Evolutionary conservation across 1,139 yeast species (phyloP).

Genomic region (Kodamaea derodonti): DNA sequence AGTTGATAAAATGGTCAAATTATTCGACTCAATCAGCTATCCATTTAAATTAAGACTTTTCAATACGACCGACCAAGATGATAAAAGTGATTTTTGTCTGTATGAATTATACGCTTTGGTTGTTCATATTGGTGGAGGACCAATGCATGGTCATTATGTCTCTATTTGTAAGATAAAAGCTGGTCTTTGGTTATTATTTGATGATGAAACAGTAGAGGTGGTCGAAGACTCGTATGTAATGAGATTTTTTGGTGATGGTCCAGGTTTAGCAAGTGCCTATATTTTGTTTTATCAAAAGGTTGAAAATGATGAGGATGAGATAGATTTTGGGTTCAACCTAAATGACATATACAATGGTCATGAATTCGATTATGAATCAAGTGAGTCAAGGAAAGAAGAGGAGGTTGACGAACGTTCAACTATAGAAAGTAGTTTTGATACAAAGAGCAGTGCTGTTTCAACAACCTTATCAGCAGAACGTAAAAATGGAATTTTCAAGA

Average conservation of each 20-base stretch:
- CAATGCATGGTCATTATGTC: slow-evolving; percentile 95
- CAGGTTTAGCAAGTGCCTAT: slow-evolving; percentile 89
- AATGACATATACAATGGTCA: slow-evolving; percentile 31
- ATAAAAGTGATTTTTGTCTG: slow-evolving; percentile 27
- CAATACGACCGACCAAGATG: slow-evolving; percentile 56
- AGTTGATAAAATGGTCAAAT: slow-evolving; percentile 75
- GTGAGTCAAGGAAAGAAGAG: background rate
- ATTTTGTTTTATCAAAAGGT: slow-evolving; percentile 62
- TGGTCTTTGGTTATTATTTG: slow-evolving; percentile 87
- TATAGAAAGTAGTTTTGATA: background rate
- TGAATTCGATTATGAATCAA: slow-evolving; percentile 1
- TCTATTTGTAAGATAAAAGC: slow-evolving; percentile 76
- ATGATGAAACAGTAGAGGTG: slow-evolving; percentile 90
- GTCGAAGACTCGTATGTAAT: slow-evolving; percentile 82
- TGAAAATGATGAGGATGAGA: slow-evolving; percentile 25
- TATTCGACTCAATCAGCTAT: slow-evolving; percentile 81
- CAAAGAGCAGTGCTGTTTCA: background rate
- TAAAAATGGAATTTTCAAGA: slow-evolving; percentile 24
- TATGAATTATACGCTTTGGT: slow-evolving; percentile 85
- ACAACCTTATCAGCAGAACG: background rate
- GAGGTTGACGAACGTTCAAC: background rate
- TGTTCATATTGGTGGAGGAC: slow-evolving; percentile 96
- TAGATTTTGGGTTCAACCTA: slow-evolving; percentile 35
- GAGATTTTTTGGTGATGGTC: slow-evolving; percentile 85
- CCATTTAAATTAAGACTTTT: slow-evolving; percentile 71